Evolutionary conservation across 2,329 filamentous ascomycete species (phyloP).

Genomic region (Chrysosporium queenslandicum): DNA sequence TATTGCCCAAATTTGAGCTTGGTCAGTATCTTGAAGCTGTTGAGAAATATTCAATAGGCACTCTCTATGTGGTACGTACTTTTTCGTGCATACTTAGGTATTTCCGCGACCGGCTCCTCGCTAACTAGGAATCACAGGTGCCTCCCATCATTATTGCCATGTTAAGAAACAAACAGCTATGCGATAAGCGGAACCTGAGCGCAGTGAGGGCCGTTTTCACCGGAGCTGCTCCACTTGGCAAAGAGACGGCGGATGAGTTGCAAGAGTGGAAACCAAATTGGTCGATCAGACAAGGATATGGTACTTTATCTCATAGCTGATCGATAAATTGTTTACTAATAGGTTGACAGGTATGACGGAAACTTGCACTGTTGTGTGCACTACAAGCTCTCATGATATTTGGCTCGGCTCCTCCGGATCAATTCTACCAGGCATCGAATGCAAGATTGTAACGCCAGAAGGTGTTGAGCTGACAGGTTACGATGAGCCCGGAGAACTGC

Average conservation of each 20-base stretch:
- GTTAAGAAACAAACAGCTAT: slow-evolving; percentile 52
- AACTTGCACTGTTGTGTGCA: slow-evolving; percentile 58
- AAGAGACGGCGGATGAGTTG: slow-evolving; percentile 59
- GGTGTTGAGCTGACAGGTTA: slow-evolving; percentile 60
- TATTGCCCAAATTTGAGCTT: slow-evolving; percentile 66
- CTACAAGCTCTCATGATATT: slow-evolving; percentile 50
- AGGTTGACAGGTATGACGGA: slow-evolving; percentile 57
- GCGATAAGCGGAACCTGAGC: slow-evolving; percentile 60
- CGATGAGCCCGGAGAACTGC: slow-evolving; percentile 68
- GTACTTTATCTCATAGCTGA: slow-evolving; percentile 29
- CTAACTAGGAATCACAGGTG: slow-evolving; percentile 39
- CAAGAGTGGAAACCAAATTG: slow-evolving; percentile 53
- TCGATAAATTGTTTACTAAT: neutral
- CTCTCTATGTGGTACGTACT: slow-evolving; percentile 52
- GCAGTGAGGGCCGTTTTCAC: slow-evolving; percentile 58
- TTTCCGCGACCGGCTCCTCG: neutral
- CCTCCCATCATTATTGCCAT: slow-evolving; percentile 74
- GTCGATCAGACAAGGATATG: slow-evolving; percentile 62
- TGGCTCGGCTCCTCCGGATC: slow-evolving; percentile 62
- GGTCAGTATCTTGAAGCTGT: slow-evolving; percentile 54
- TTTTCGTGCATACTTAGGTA: neutral
- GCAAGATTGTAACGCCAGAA: slow-evolving; percentile 57
- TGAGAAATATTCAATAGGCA: slow-evolving; percentile 57
- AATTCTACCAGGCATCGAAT: slow-evolving; percentile 54
- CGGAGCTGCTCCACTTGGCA: slow-evolving; percentile 67